Conservation (phyloP, 345 rosid species). For the Isatis tinctoria region DNA sequence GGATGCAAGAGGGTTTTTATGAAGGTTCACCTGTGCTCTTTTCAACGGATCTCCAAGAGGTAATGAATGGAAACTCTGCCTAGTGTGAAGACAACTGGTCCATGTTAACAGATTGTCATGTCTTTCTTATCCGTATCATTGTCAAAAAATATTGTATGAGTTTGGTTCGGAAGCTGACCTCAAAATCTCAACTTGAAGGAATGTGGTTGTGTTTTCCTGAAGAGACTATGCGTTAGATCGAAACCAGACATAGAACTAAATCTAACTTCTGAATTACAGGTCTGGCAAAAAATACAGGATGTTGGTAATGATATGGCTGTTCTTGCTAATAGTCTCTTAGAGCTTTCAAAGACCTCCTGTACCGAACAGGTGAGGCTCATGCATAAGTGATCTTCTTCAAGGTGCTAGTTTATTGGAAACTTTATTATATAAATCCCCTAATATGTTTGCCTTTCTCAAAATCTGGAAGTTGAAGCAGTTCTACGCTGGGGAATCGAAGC, state of each 20-base stretch:
- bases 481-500: slow-evolving; percentile 31
- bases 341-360: slow-evolving; percentile 48
- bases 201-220: background rate
- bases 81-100: background rate
- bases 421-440: background rate
- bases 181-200: background rate
- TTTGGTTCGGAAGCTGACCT: background rate
- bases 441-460: background rate
- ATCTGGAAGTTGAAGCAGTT: slow-evolving; percentile 38
- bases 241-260: slow-evolving; percentile 3
- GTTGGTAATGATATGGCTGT: slow-evolving; percentile 68
- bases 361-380: slow-evolving; percentile 52
- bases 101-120: background rate
- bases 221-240: background rate
- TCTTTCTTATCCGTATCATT: background rate
- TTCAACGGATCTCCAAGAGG: slow-evolving; percentile 63
- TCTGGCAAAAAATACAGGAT: slow-evolving; percentile 63
- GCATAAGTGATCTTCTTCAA: background rate
- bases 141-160: background rate
- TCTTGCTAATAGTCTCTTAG: slow-evolving; percentile 62
- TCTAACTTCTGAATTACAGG: slow-evolving; percentile 35
- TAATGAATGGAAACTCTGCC: slow-evolving; percentile 24
- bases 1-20: slow-evolving; percentile 81
- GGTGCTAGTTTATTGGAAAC: background rate
- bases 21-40: slow-evolving; percentile 60